These are phyloP conservation scores for Solanum hybrid DNA, from an alignment of 305 asterid genomes.

Conservation along the genomic window DNA sequence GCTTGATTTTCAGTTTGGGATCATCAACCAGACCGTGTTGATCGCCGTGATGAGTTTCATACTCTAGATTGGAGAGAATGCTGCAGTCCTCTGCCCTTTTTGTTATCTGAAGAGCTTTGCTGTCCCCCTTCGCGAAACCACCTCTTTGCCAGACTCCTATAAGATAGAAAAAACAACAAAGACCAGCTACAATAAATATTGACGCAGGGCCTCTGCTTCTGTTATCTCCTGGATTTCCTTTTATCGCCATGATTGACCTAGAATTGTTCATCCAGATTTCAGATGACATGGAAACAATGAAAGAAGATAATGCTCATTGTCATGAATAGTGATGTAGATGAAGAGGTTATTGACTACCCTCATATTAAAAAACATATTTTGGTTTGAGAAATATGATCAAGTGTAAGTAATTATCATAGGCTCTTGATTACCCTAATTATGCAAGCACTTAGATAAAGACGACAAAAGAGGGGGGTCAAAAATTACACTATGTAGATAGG, in stretches of 20 bases:
- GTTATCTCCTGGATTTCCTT: slow-evolving; percentile 31
- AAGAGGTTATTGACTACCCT: background rate
- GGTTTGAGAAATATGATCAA: background rate
- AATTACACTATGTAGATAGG: background rate
- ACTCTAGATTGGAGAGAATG: slow-evolving; percentile 25
- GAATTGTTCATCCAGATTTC: background rate
- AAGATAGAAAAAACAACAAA: slow-evolving; percentile 32
- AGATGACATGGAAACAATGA: background rate
- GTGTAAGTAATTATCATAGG: background rate
- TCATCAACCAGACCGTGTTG: background rate
- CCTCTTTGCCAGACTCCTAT: slow-evolving; percentile 42
- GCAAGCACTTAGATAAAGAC: background rate
- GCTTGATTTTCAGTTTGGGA: slow-evolving; percentile 9
- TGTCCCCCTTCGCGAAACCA: slow-evolving; percentile 37
- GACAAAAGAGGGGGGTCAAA: background rate
- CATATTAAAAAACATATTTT: background rate
- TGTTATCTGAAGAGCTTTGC: slow-evolving; percentile 25
- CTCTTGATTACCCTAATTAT: background rate
- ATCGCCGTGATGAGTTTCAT: slow-evolving; percentile 32
- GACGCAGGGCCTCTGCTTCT: slow-evolving; percentile 21
- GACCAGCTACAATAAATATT: slow-evolving; percentile 23
- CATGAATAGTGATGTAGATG: background rate
- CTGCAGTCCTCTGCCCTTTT: slow-evolving; percentile 21
- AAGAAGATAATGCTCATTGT: background rate
- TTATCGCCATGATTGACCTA: slow-evolving; percentile 31